A percentile compares a stretch with the other conserved stretches of the same genome.
phyloP scores from a whole-genome alignment of 1,284 basidiomycete species.

The Schizopora paradoxa region DNA sequence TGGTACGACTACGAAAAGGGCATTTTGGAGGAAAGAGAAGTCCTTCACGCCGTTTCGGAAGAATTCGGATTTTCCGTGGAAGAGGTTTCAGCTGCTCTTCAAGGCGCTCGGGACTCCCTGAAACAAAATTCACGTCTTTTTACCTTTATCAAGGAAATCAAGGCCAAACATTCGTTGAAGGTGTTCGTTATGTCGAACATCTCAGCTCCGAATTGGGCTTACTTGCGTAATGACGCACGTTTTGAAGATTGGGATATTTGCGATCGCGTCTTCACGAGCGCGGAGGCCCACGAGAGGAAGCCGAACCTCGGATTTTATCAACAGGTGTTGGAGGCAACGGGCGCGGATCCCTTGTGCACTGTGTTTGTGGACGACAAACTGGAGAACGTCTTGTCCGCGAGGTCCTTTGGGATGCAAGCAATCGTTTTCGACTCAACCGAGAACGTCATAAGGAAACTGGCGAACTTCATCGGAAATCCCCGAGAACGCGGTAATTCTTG shows the following conservation, averaged over 20 bases:
- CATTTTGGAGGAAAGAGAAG: conserved; percentile 38
- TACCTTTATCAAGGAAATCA: conserved; percentile 41
- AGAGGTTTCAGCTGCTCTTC: conserved; percentile 39
- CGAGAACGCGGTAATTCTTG: conserved; percentile 36
- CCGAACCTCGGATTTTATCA: conserved; percentile 49
- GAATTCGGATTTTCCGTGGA: conserved; percentile 36
- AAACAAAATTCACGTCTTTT: conserved; percentile 40
- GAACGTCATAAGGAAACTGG: conserved; percentile 38
- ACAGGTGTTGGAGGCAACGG: conserved; percentile 39
- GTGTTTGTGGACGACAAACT: conserved; percentile 55
- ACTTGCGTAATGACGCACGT: conserved; percentile 34
- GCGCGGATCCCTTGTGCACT: conserved; percentile 36
- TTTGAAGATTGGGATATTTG: conserved; percentile 48
- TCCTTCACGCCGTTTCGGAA: conserved; percentile 37
- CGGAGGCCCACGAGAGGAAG: conserved; percentile 43
- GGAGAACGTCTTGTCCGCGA: conserved; percentile 51
- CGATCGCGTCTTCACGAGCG: conserved; percentile 44
- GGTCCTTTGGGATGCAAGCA: conserved; percentile 48
- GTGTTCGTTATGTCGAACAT: conserved; percentile 58
- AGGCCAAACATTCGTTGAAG: conserved; percentile 31
- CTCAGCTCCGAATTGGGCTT: conserved; percentile 45
- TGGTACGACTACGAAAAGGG: conserved; percentile 56
- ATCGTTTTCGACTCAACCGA: conserved; percentile 41
- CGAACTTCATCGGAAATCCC: conserved; percentile 44
- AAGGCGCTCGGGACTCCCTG: conserved; percentile 44